Percentiles rank a stretch among this genome's conserved stretches.
These are phyloP conservation scores for Solanum acaule DNA, from an alignment of 257 asterid genomes.

Conservation along the genomic window DNA sequence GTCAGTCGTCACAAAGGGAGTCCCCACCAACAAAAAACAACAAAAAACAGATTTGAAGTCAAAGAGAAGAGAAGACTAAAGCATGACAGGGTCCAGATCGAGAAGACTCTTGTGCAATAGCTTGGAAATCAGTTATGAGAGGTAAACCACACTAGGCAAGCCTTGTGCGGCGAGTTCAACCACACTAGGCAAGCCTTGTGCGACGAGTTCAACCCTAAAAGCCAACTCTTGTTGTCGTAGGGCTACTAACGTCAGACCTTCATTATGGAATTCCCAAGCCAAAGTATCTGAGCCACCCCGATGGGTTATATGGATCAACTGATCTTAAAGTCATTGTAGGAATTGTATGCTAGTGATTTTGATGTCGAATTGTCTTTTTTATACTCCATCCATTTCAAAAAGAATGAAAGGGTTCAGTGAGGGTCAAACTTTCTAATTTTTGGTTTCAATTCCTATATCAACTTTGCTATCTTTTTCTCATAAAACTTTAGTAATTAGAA, in stretches of 20 bases:
- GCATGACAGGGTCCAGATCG: conserved; percentile 3
- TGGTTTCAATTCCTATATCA: background rate
- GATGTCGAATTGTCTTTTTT: background rate
- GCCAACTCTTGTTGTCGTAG: background rate
- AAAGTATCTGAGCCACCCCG: background rate
- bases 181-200: background rate
- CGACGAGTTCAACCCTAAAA: background rate
- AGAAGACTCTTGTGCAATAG: background rate
- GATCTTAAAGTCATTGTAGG: background rate
- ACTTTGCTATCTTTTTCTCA: background rate
- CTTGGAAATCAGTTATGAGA: background rate
- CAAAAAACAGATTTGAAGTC: background rate
- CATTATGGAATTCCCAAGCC: background rate
- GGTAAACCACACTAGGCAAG: background rate
- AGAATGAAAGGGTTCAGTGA: background rate
- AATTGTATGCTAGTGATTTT: background rate
- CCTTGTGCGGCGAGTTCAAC: background rate
- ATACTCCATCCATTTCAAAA: background rate
- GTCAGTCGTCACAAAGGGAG: conserved; percentile 15
- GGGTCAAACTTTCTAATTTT: background rate
- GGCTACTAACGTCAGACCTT: background rate
- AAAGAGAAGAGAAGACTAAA: conserved; percentile 3
- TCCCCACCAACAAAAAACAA: background rate
- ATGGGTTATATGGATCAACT: background rate
- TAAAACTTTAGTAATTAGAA: background rate